phyloP scores from a whole-genome alignment of 805 yeast genomes.

The Nakazawaea populi region DNA sequence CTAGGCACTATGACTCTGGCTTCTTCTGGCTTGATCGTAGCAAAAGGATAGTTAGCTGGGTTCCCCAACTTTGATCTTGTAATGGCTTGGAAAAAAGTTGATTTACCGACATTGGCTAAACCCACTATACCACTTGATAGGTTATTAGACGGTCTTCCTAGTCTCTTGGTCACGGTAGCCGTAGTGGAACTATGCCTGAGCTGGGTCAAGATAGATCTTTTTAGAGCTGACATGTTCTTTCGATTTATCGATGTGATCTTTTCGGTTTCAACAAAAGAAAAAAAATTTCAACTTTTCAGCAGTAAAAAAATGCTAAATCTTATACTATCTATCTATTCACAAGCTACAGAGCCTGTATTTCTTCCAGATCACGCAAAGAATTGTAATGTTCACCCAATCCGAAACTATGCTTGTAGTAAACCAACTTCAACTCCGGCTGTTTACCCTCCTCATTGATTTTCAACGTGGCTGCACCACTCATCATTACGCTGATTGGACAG shows the following conservation, averaged over 20 bases:
- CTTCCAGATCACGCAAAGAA: slow-evolving; percentile 39
- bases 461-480: slow-evolving; percentile 70
- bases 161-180: not conserved
- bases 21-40: slow-evolving; percentile 97
- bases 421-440: slow-evolving; percentile 57
- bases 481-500: slow-evolving; percentile 69
- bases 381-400: slow-evolving; percentile 96
- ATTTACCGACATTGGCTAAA: slow-evolving; percentile 90
- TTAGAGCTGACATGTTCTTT: not conserved
- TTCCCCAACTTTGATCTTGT: slow-evolving; percentile 89
- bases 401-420: slow-evolving; percentile 77
- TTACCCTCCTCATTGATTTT: slow-evolving; percentile 53
- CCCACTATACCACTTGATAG: slow-evolving; percentile 83
- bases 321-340: too few relatives aligned
- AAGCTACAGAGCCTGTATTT: not conserved
- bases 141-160: slow-evolving; percentile 36
- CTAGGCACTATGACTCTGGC: slow-evolving; percentile 95
- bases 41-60: slow-evolving; percentile 98
- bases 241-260: not conserved
- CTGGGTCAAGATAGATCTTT: not conserved
- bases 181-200: not conserved
- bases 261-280: not conserved
- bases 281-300: not conserved
- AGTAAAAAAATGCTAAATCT: not conserved
- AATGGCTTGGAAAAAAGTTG: slow-evolving; percentile 95